phyloP scores from a whole-genome alignment of 768 basidiomycete genomes.

The Trametes cingulata region DNA sequence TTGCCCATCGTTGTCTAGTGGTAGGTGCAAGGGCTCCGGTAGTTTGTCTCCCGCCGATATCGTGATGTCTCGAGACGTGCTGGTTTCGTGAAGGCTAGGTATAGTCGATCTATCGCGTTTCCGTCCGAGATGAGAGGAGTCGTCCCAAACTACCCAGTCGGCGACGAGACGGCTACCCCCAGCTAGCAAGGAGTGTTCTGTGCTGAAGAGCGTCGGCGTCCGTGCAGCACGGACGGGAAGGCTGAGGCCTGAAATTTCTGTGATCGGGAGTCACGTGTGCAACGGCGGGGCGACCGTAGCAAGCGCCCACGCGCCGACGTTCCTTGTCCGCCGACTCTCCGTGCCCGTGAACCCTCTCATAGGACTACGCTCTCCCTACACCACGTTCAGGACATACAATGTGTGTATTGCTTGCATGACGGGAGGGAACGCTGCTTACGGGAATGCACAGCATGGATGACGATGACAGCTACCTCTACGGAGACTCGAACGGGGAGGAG shows the following conservation, averaged over 20 bases:
- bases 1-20: constrained; percentile 70
- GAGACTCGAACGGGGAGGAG: constrained; percentile 30
- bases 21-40: not conserved
- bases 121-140: too few species aligned
- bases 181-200: not conserved
- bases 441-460: constrained; percentile 23
- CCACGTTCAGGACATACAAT: not conserved
- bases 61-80: not conserved
- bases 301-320: not conserved
- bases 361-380: too few species aligned
- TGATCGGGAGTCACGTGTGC: constrained; percentile 11
- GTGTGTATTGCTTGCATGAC: not conserved
- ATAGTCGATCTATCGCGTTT: too few species aligned
- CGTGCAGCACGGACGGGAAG: too few species aligned
- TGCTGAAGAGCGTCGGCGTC: not conserved
- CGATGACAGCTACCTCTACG: constrained; percentile 37
- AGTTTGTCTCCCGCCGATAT: not conserved
- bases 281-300: not conserved
- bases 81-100: too few species aligned
- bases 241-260: constrained; percentile 16
- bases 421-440: not conserved
- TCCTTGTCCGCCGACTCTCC: not conserved
- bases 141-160: too few species aligned
- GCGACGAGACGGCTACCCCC: not conserved
- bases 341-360: not conserved